A percentile compares a stretch with the other conserved stretches of the same genome.
These are phyloP conservation scores for Lentinula novae-zelandiae DNA, from an alignment of 1,284 basidiomycete genomes.

Conservation along the genomic window DNA sequence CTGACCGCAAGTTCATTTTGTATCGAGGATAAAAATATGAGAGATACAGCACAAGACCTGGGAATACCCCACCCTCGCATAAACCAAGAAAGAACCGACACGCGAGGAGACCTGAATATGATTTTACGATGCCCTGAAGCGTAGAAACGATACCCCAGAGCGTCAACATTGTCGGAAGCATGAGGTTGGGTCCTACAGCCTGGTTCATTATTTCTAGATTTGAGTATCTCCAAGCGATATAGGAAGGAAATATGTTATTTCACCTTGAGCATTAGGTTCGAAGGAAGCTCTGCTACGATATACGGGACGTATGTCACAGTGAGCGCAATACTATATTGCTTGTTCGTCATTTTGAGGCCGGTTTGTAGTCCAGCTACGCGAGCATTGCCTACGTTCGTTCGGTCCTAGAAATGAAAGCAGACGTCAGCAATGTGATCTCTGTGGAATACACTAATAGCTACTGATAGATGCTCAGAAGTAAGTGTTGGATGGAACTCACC, in stretches of 20 bases:
- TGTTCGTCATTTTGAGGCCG: slow-evolving; percentile 47
- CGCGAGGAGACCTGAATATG: slow-evolving; percentile 49
- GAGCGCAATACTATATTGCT: slow-evolving; percentile 50
- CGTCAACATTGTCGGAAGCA: slow-evolving; percentile 53
- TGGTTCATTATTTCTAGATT: slow-evolving; percentile 19
- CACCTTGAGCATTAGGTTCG: slow-evolving; percentile 54
- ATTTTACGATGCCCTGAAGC: slow-evolving; percentile 52
- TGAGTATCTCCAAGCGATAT: neutral
- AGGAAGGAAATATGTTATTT: neutral
- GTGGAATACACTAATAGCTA: too few species aligned
- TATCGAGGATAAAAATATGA: slow-evolving; percentile 57
- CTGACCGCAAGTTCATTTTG: slow-evolving; percentile 51
- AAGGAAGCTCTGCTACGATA: slow-evolving; percentile 55
- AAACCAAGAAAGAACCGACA: slow-evolving; percentile 67
- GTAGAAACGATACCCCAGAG: slow-evolving; percentile 56
- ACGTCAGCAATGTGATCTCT: neutral
- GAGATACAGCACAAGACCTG: slow-evolving; percentile 55
- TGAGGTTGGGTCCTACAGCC: slow-evolving; percentile 51
- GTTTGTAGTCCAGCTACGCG: slow-evolving; percentile 54
- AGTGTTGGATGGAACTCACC: neutral
- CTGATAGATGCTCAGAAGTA: too few species aligned
- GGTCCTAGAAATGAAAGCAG: slow-evolving; percentile 24
- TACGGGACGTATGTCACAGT: slow-evolving; percentile 57
- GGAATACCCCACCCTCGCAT: slow-evolving; percentile 61
- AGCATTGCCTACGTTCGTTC: slow-evolving; percentile 57